Evolutionary conservation across 2,329 filamentous ascomycete species (phyloP), one percentile per base, ranked within the genome.

Genomic region (Juglanconis juglandina): DNA sequence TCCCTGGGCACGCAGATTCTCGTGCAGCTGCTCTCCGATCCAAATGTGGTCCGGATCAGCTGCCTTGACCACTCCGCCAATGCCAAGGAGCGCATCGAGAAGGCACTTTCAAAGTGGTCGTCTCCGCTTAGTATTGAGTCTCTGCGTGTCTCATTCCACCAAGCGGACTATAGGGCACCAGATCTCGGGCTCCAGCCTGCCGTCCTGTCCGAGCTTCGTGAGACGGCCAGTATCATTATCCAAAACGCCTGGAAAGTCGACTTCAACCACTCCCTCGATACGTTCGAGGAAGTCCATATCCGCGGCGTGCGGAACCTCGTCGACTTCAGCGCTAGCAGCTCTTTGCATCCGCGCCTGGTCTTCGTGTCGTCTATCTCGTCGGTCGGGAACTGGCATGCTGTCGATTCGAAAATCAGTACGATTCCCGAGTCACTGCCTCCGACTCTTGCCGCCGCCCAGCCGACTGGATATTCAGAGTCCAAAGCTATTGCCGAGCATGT

Each of bases 1-100:
- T 69, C 71, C 0, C 65, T 75, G 1, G 73, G 73, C 1, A 70
- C 66, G 33, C 72, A 72, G 57, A 53, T 75, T 3, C 67, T 75
- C 0, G 62, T 71, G 14, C 60, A 60, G 13, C 61, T 74, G 1
- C 66, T 75, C 4, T 56, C 44, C 7, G 65, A 70, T 9, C 53
- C 64, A 1, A 57, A 44, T 1, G 65, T 74, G 3, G 60, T 48
- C 3, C 68, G 69, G 17, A 61, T 75, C 32, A 69, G 66, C 55
- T 73, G 64, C 33, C 56, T 67, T 0, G 61, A 67, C 44, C 64
- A 64, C 10, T 59, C 64, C 5, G 30, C 24, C 10, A 56, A 63
- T 13, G 65, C 64, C 7, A 60, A 56, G 39, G 33, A 42, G 9
- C 56, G 55, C 41, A 53, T 62, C 8, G 65, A 17, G 33, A 7